Evolutionary conservation across 257 asterid genomes (phyloP).

Genomic region (Thymus quinquecostatus): DNA sequence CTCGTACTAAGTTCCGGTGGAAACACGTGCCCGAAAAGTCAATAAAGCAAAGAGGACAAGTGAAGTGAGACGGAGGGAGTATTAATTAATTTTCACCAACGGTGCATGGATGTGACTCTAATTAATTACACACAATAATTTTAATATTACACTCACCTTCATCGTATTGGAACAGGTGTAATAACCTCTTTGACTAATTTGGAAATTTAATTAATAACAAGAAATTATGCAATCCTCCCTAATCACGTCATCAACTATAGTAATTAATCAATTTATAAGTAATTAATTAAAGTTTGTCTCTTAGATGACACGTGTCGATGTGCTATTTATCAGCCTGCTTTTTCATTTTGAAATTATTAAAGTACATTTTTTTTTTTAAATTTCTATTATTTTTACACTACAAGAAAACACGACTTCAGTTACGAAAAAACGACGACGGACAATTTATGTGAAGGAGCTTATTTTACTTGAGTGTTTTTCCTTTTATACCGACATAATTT

Average conservation of each 20-base stretch:
- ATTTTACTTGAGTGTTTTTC: neutral
- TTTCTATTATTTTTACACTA: too few species aligned
- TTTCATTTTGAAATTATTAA: too few species aligned
- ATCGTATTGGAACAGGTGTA: neutral
- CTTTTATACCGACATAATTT: neutral
- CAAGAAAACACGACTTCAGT: too few species aligned
- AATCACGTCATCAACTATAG: neutral
- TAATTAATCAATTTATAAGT: neutral
- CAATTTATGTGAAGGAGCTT: neutral
- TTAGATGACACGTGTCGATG: slow-evolving; percentile 19
- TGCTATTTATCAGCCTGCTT: slow-evolving; percentile 27
- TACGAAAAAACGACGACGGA: too few species aligned
- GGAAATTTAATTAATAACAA: neutral
- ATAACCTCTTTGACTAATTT: neutral
- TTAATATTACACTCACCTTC: neutral
- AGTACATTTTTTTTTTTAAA: neutral
- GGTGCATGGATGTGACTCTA: neutral
- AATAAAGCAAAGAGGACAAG: too few species aligned
- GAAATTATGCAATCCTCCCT: neutral
- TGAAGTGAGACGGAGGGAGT: too few species aligned
- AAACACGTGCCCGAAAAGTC: too few species aligned
- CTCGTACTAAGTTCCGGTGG: too few species aligned
- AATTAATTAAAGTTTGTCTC: neutral
- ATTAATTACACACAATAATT: neutral
- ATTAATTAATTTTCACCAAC: neutral